These are phyloP conservation scores for Penicillium cosmopolitanum DNA, from an alignment of 495 filamentous ascomycete species.

Conservation along the genomic window DNA sequence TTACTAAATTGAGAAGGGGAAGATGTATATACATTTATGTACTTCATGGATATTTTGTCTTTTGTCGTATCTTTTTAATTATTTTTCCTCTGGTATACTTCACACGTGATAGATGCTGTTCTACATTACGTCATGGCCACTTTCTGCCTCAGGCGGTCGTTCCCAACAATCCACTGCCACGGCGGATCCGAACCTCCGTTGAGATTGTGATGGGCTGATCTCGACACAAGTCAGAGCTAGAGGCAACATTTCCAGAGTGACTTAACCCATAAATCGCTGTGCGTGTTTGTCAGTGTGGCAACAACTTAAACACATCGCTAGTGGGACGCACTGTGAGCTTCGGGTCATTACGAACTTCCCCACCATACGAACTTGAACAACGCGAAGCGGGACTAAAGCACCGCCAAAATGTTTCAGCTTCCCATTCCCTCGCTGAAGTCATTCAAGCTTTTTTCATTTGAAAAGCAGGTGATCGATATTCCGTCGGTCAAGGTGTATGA, in stretches of 20 bases:
- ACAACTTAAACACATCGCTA: background rate
- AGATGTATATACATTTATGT: background rate
- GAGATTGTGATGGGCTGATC: slow-evolving; percentile 15
- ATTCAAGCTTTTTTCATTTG: slow-evolving; percentile 23
- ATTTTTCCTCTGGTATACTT: slow-evolving; percentile 1
- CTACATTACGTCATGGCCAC: slow-evolving; percentile 23
- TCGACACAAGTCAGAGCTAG: slow-evolving; percentile 3
- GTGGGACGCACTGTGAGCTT: background rate
- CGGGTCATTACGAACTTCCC: slow-evolving; percentile 5
- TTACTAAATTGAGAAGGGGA: background rate
- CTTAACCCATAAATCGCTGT: background rate
- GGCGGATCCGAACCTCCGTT: slow-evolving; percentile 13
- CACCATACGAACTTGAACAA: background rate
- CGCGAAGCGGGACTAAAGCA: background rate
- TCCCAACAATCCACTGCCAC: slow-evolving; percentile 30
- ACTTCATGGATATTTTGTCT: background rate
- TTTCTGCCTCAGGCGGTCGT: slow-evolving; percentile 17
- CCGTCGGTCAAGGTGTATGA: slow-evolving; percentile 72
- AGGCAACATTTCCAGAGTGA: background rate
- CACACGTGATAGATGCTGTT: slow-evolving; percentile 17
- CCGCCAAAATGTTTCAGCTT: slow-evolving; percentile 36
- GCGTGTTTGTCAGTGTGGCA: too few relatives aligned
- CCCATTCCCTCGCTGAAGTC: slow-evolving; percentile 29
- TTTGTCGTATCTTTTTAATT: background rate
- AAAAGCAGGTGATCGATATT: slow-evolving; percentile 58